Base-by-base conservation (phyloP, 805 yeast species). In the Metschnikowia gelsemii region DNA sequence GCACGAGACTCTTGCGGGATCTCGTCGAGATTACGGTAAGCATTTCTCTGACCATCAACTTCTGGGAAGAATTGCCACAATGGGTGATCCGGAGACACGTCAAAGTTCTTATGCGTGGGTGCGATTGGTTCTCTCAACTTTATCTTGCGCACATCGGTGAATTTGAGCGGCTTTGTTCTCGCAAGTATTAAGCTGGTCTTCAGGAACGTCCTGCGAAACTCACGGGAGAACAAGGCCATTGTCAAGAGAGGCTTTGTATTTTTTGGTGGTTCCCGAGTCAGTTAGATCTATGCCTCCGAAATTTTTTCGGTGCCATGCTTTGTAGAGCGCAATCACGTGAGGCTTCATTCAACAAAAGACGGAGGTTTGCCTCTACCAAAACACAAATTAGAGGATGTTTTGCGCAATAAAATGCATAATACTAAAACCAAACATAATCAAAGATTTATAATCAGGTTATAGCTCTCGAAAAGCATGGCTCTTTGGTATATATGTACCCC, bases 61-160 rank as follows among this genome's bases (percentile, higher is more conserved):
- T 58, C 59, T 9, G 66, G 63, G 68, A 91, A 93, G 61, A 93
- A 93, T 55, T 86, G 90, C 96, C 96, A 93, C 49, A 93, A 72
- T 22, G 98, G 99, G 64, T 93, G 99, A 60, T 84, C 85, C 4
- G 84, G 91, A 11, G 80, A 75, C 24, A 86, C 85, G 45, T 73
- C 73, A 40, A 90, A 73, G 62, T 87, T 87, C 49, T 75, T 71
- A 40, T 77, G 82, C 2, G 93, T 77, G 12, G 99, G 98, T 11
- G 87, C 76, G 51, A 93, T 84, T 12, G 98, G 98, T 9, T 84
- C 76, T 41, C 91, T 77, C 50, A 90, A 73, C 49, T 71, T 66
- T 47, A 84, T 63, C 32, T 62, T 54, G 2, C 73, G 69, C 36
- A 57, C 45, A 40, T 48, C 50, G 8, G 44, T 49, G 35, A 58